A percentile compares a stretch with the other conserved stretches of the same genome.
Evolutionary conservation across 2,329 filamentous ascomycete species (phyloP).

Genomic region (Clonostachys sp.): DNA sequence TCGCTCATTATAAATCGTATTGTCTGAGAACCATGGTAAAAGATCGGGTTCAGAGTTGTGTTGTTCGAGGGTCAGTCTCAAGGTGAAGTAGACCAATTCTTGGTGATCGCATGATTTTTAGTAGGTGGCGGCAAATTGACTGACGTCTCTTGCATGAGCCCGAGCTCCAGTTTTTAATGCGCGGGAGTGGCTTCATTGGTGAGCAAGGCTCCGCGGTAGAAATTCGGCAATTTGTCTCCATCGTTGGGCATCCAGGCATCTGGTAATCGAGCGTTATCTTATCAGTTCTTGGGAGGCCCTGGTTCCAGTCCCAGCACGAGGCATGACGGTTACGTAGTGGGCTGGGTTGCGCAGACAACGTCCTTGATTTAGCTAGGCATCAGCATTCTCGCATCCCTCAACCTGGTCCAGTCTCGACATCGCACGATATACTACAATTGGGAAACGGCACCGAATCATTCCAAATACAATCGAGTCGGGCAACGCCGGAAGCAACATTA

Average conservation of each 20-base stretch:
- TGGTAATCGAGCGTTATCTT: slow-evolving; percentile 11
- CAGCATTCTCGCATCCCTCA: not conserved
- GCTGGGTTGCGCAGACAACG: not conserved
- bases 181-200: slow-evolving; percentile 2
- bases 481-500: not conserved
- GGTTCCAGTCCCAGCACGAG: not conserved
- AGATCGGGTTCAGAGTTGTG: no score
- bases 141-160: no score
- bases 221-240: slow-evolving; percentile 11
- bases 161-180: slow-evolving; percentile 15
- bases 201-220: slow-evolving; percentile 6
- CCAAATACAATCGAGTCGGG: no score
- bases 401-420: not conserved
- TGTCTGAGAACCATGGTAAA: no score
- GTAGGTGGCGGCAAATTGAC: no score
- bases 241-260: no score
- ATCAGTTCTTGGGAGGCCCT: slow-evolving; percentile 8
- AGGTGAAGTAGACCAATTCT: no score
- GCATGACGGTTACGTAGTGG: slow-evolving; percentile 9
- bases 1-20: slow-evolving; percentile 48
- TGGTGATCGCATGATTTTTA: no score
- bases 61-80: no score
- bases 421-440: no score
- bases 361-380: slow-evolving; percentile 6
- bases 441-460: no score